Base-by-base conservation (phyloP, 2,329 filamentous ascomycete genomes). In the Colletotrichum sp. region DNA sequence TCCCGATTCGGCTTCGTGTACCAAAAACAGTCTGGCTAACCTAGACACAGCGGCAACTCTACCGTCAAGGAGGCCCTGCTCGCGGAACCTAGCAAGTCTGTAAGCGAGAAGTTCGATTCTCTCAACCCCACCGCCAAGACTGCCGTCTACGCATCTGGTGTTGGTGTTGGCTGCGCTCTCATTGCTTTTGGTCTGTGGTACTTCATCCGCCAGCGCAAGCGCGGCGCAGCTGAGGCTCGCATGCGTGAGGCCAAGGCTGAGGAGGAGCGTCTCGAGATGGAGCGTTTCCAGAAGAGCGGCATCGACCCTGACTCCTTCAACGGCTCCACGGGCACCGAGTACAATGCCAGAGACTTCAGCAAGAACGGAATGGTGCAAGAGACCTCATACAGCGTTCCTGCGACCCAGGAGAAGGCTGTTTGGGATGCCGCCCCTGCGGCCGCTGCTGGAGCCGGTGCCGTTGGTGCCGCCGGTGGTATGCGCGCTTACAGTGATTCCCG, bases 141-240 rank as follows among this genome's bases (percentile, higher is more conserved):
- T 3, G 91, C 86, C 68, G 83, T 93, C 60, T 92, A 91, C 78
- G 88, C 86, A 4, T 85, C 84, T 15, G 87, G 85, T 3, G 88
- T 84, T n/a, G 86, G 84, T 39, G 86, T 87, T 1, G 89, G 82
- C 8, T 87, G 85, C 28, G 76, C 88, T 7, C 79, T 89, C 1
- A 30, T 89, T 18, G 83, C 81, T 32, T 83, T 84, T 0, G 84
- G 88, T 8, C 80, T 88, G 24, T 89, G 90, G 80, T 91, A 89
- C 85, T 92, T 89, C 83, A 84, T 91, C 80, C 86, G 87, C 57
- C 90, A 92, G 81, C 88, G 91, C 49, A 87, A 88, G 57, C 84
- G 84, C 0, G 92, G 92, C 15, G 85, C 86, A 24, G 81, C 80
- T 26, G 91, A 93, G 81, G 90, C 90, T 49, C 84, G 85, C 49